These are phyloP conservation scores for Phytophthora syringae DNA, from an alignment of 352 stramenopile genomes.

Conservation along the genomic window DNA sequence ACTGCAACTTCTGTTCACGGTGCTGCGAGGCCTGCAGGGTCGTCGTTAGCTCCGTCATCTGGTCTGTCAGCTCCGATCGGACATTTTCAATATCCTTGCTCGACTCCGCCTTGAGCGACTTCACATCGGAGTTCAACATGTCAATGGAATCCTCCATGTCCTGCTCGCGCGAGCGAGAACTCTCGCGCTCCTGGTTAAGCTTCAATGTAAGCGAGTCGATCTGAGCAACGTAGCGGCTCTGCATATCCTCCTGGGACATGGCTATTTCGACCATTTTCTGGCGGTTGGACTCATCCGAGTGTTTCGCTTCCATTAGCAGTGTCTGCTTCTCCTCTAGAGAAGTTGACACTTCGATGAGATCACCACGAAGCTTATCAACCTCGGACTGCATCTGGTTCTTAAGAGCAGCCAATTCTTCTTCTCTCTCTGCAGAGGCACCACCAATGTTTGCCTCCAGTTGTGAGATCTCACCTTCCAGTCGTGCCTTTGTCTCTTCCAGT, in stretches of 20 bases:
- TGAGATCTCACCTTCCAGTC: conserved; percentile 47
- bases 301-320: conserved; percentile 41
- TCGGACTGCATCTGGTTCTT: conserved; percentile 38
- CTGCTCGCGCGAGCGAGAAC: conserved; percentile 47
- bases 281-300: conserved; percentile 44
- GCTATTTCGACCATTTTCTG: conserved; percentile 51
- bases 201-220: conserved; percentile 50
- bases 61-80: conserved; percentile 27
- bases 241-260: conserved; percentile 51
- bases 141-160: conserved; percentile 45
- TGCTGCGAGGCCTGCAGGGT: conserved; percentile 47
- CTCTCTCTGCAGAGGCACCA: conserved; percentile 36
- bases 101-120: conserved; percentile 41
- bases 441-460: conserved; percentile 46
- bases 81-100: conserved; percentile 34
- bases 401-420: conserved; percentile 31
- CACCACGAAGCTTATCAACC: conserved; percentile 34
- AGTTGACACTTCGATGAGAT: conserved; percentile 36
- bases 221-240: conserved; percentile 43
- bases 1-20: conserved; percentile 56
- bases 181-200: conserved; percentile 55
- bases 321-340: conserved; percentile 42
- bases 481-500: conserved; percentile 44
- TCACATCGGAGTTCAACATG: conserved; percentile 43
- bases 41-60: conserved; percentile 43